Evolutionary conservation across 1,284 basidiomycete species (phyloP).

Genomic region (Malassezia psittaci): DNA sequence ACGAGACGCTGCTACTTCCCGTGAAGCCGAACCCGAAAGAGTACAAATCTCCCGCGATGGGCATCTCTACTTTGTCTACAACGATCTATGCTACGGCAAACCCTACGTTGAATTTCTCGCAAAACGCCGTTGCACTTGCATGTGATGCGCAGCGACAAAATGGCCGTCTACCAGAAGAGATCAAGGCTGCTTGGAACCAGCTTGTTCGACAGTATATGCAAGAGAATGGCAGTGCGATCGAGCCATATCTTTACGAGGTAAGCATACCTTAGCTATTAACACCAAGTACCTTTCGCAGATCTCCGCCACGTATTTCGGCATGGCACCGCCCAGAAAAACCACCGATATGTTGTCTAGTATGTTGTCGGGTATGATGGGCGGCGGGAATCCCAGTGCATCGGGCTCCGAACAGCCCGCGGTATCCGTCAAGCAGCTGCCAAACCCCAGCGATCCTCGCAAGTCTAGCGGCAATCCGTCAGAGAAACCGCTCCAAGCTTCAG

Average conservation of each 20-base stretch:
- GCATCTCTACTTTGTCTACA: conserved; percentile 11
- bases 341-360: conserved; percentile 15
- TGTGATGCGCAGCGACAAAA: conserved; percentile 17
- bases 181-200: conserved; percentile 11
- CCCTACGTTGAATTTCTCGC: conserved; percentile 39
- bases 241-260: conserved; percentile 8
- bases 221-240: conserved; percentile 1
- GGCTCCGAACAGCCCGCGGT: not conserved
- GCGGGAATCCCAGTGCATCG: not conserved
- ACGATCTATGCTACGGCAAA: conserved; percentile 38
- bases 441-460: conserved; percentile 3
- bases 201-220: conserved; percentile 10
- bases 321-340: conserved; percentile 4
- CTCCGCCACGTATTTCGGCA: conserved; percentile 9
- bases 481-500: not conserved
- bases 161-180: not conserved
- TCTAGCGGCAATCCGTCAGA: not conserved
- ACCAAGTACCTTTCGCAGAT: conserved; percentile 7
- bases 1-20: conserved; percentile 33
- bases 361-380: conserved; percentile 12
- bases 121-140: conserved; percentile 35
- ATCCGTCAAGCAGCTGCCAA: conserved; percentile 9
- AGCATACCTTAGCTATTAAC: not conserved
- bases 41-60: conserved; percentile 27
- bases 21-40: conserved; percentile 41